Conservation (phyloP, 805 yeast genomes). For the Wickerhamomyces bovis region DNA sequence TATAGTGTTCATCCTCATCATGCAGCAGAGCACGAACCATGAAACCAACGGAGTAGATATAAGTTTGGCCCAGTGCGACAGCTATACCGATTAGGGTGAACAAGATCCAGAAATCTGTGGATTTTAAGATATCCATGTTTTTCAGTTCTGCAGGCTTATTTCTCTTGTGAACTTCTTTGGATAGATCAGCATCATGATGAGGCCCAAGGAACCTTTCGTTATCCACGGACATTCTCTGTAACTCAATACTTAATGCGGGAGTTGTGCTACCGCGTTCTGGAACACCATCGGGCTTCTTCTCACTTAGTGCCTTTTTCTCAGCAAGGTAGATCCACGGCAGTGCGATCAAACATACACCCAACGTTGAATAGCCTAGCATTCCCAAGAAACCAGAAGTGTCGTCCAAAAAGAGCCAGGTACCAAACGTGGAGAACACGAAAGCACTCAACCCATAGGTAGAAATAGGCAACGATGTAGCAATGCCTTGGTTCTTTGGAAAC, state of each 20-base stretch:
- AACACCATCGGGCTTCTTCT: neutral
- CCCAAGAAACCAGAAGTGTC: conserved; percentile 51
- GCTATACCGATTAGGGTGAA: conserved; percentile 44
- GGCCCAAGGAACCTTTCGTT: neutral
- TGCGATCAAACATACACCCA: conserved; percentile 37
- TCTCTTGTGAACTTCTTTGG: neutral
- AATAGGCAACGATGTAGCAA: conserved; percentile 71
- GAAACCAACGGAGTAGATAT: conserved; percentile 69
- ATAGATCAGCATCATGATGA: conserved; percentile 3
- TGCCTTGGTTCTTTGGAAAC: conserved; percentile 62
- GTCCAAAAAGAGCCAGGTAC: conserved; percentile 47
- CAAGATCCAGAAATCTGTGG: conserved; percentile 43
- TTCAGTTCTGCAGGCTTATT: neutral
- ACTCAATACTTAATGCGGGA: conserved; percentile 13
- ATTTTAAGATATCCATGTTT: conserved; percentile 19
- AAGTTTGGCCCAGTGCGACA: conserved; percentile 69
- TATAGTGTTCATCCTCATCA: conserved; percentile 17
- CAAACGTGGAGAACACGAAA: conserved; percentile 53
- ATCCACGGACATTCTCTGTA: conserved; percentile 6
- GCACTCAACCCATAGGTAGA: conserved; percentile 75
- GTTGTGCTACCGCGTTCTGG: conserved; percentile 1
- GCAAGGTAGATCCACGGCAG: conserved; percentile 36
- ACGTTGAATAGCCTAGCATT: conserved; percentile 37
- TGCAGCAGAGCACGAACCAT: conserved; percentile 46
- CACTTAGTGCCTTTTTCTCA: conserved; percentile 8